Evolutionary conservation across 177 flowering plant genomes (phyloP).

Genomic region (Vitis hybrid): DNA sequence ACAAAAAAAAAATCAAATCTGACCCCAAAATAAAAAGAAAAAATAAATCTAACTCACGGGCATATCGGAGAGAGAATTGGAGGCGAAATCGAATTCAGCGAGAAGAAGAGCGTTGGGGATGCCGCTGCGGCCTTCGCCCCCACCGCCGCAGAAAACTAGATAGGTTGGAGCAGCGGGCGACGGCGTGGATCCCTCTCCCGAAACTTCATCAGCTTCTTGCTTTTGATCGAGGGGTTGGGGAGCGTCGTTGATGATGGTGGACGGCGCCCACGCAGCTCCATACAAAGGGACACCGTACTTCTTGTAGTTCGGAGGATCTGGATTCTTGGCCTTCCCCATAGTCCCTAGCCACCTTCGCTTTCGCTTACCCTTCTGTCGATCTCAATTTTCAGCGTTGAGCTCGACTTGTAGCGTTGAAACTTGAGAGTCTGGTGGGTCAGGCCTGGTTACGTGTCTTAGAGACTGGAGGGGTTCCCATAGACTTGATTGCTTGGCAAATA

Average conservation of each 20-base stretch:
- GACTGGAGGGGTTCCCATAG: too few species aligned
- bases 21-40: background rate
- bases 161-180: conserved; percentile 9
- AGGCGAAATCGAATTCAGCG: conserved; percentile 51
- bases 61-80: conserved; percentile 55
- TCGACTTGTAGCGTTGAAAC: too few species aligned
- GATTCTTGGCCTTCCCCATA: too few species aligned
- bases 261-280: conserved; percentile 71
- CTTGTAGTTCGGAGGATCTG: conserved; percentile 21
- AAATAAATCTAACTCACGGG: conserved; percentile 42
- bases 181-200: conserved; percentile 14
- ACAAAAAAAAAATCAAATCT: too few species aligned
- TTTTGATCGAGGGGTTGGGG: conserved; percentile 6
- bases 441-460: too few species aligned
- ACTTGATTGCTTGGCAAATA: too few species aligned
- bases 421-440: too few species aligned
- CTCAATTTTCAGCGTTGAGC: too few species aligned
- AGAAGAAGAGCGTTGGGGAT: conserved; percentile 75
- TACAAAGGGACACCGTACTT: conserved; percentile 82
- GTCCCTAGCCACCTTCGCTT: too few species aligned
- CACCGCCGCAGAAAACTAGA: conserved; percentile 77
- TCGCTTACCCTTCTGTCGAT: too few species aligned
- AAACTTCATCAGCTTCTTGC: conserved; percentile 13
- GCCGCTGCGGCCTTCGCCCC: conserved; percentile 90
- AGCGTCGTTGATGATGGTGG: conserved; percentile 15